These are phyloP conservation scores for Coemansia sp. DNA, from an alignment of 192 early-diverging fungal species.

Conservation along the genomic window DNA sequence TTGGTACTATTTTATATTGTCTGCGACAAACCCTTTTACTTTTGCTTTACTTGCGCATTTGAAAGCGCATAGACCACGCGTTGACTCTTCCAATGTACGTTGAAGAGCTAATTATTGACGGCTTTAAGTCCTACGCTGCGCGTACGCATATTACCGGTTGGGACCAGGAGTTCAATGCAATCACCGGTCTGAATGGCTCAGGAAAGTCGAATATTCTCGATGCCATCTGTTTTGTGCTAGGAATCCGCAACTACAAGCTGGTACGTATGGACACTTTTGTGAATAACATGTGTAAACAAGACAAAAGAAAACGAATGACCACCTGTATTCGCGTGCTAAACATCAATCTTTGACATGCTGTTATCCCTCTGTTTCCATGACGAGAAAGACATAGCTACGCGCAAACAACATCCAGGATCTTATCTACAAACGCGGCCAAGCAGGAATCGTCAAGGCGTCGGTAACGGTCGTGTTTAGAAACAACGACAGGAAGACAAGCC, in stretches of 20 bases:
- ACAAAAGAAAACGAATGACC: not conserved
- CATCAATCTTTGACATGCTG: not conserved
- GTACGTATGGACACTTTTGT: conserved; percentile 48
- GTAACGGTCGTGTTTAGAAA: conserved; percentile 98
- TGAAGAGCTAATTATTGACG: conserved; percentile 95
- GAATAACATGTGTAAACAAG: not conserved
- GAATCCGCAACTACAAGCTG: conserved; percentile 89
- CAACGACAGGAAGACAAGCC: conserved; percentile 75
- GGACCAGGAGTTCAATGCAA: conserved; percentile 97
- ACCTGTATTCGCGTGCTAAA: not conserved
- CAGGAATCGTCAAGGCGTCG: conserved; percentile 96
- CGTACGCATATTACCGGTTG: conserved; percentile 96
- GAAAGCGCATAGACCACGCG: not conserved
- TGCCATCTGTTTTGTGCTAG: conserved; percentile 98
- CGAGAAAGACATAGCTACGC: conserved; percentile 60
- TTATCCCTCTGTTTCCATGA: not conserved
- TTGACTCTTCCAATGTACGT: conserved; percentile 66
- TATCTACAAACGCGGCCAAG: conserved; percentile 98
- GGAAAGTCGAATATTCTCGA: conserved; percentile 99
- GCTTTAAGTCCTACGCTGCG: conserved; percentile 98
- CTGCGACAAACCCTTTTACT: not conserved
- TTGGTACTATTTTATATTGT: not conserved
- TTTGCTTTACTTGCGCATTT: not conserved
- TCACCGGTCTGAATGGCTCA: conserved; percentile 96
- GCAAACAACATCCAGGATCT: conserved; percentile 92